Percentiles rank a stretch among this genome's conserved stretches.
Evolutionary conservation across 208 protist genomes (phyloP).

Genomic region (Angomonas desouzai): DNA sequence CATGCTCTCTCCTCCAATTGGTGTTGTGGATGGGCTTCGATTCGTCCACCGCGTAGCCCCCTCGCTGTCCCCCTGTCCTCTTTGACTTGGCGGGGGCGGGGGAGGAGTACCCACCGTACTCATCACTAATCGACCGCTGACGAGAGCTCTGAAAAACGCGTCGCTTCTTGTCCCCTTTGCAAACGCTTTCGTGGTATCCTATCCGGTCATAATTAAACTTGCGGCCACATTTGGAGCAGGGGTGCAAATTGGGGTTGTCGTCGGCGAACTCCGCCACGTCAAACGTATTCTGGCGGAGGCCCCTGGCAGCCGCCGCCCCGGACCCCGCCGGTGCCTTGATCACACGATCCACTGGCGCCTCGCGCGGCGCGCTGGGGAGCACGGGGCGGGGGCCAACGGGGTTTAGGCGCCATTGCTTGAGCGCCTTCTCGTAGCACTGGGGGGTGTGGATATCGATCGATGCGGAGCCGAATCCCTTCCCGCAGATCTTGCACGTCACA

Average conservation of each 20-base stretch:
- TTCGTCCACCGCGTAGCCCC: slow-evolving; percentile 22
- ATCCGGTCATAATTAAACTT: slow-evolving; percentile 87
- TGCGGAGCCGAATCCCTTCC: slow-evolving; percentile 73
- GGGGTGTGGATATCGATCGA: slow-evolving; percentile 86
- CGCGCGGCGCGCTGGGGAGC: slow-evolving; percentile 39
- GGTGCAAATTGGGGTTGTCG: slow-evolving; percentile 63
- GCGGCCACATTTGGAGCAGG: slow-evolving; percentile 84
- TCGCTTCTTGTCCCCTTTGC: slow-evolving; percentile 69
- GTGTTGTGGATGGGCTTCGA: slow-evolving; percentile 36
- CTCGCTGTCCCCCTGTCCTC: slow-evolving; percentile 12
- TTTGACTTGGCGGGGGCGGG: slow-evolving; percentile 11
- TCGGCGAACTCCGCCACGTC: slow-evolving; percentile 14
- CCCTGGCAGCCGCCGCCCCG: slow-evolving; percentile 42
- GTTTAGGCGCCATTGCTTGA: slow-evolving; percentile 79
- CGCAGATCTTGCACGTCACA: slow-evolving; percentile 73
- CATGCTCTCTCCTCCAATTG: slow-evolving; percentile 86
- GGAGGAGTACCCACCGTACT: slow-evolving; percentile 22
- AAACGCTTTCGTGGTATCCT: slow-evolving; percentile 88
- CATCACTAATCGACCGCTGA: slow-evolving; percentile 50
- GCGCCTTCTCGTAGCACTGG: slow-evolving; percentile 86
- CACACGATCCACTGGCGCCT: slow-evolving; percentile 5
- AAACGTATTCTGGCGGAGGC: slow-evolving; percentile 25
- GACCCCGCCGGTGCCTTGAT: slow-evolving; percentile 30
- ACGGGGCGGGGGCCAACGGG: slow-evolving; percentile 70
- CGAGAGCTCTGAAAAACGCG: slow-evolving; percentile 74